A percentile compares a stretch with the other conserved stretches of the same genome.
Evolutionary conservation across 306 rosid species (phyloP).

Genomic region (Vicia villosa): DNA sequence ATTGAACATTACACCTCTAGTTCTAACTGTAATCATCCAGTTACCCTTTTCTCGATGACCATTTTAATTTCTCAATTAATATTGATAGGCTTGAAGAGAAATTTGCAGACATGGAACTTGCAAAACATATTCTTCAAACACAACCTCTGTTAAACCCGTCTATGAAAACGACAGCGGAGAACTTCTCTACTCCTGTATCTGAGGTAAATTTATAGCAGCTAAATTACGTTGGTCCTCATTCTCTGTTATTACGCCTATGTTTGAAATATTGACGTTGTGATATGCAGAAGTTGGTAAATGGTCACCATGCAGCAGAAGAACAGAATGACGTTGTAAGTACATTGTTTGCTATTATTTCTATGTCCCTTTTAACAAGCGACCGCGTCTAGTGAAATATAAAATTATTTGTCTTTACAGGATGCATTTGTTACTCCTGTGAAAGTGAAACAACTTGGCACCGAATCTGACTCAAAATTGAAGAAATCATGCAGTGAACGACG

Average conservation of each 20-base stretch:
- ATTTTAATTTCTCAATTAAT: constrained; percentile 33
- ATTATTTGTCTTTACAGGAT: constrained; percentile 56
- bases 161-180: constrained; percentile 58
- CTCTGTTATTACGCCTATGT: constrained; percentile 12
- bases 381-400: constrained; percentile 33
- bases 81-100: constrained; percentile 86
- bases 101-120: constrained; percentile 71
- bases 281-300: constrained; percentile 80
- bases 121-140: constrained; percentile 83
- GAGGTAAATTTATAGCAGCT: constrained; percentile 50
- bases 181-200: constrained; percentile 54
- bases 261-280: constrained; percentile 24
- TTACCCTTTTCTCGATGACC: constrained; percentile 34
- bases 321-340: constrained; percentile 56
- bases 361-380: neutral
- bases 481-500: constrained; percentile 83
- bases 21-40: neutral
- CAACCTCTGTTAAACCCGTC: constrained; percentile 62
- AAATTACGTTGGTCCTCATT: constrained; percentile 1
- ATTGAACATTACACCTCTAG: constrained; percentile 7
- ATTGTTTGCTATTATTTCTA: constrained; percentile 17
- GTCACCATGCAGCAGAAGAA: constrained; percentile 68
- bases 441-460: constrained; percentile 70
- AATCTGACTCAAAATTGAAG: constrained; percentile 85
- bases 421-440: constrained; percentile 70